Evolutionary conservation across 176 grass and related monocot genomes (phyloP), one percentile per base, ranked within the genome.

Genomic region (sorghum (Sorghum bicolor)): DNA sequence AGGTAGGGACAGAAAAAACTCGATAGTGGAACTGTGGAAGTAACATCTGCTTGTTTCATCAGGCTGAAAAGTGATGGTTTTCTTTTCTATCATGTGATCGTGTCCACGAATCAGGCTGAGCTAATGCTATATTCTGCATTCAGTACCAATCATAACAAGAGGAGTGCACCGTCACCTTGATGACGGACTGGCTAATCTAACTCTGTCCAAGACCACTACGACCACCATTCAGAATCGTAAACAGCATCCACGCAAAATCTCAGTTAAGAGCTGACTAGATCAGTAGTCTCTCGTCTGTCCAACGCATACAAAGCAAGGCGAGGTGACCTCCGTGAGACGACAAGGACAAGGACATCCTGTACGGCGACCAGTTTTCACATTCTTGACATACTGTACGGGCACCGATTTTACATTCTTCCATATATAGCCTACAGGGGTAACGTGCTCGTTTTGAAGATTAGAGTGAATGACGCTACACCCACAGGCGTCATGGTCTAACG

Each of bases 31-130:
- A 70, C 37, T 38, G 12, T 20, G 20, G 53, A 24, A 58, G 22
- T 60, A 85, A 79, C 70, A 73, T 86, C 19, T 20, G 31, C 31
- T 26, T 67, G 39, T 50, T 75, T 52, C n/a, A 44, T 45, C 39
- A 28, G 33, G 5, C 24, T 8, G n/a, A 34, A 34, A 60, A 60
- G 10, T 4, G 39, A 64, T 55, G 24, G 40, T 19, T 73, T 55
- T 52, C 25, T 31, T 64, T 44, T 57, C 44, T 67, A 48, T 71
- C 55, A 24, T 58, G 55, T 58, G 22, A 24, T 58, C 60, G 33
- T 55, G 68, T 61, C 48, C 10, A 48, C 17, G 32, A 36, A 33
- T 22, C 33, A 38, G 50, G 62, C 19, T 41, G 6, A 25, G n/a
- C 25, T 60, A 43, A 25, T 68, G 44, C 31, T 22, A 2, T 11